phyloP scores from a whole-genome alignment of 305 asterid genomes.

The Rubia tinctorum region DNA sequence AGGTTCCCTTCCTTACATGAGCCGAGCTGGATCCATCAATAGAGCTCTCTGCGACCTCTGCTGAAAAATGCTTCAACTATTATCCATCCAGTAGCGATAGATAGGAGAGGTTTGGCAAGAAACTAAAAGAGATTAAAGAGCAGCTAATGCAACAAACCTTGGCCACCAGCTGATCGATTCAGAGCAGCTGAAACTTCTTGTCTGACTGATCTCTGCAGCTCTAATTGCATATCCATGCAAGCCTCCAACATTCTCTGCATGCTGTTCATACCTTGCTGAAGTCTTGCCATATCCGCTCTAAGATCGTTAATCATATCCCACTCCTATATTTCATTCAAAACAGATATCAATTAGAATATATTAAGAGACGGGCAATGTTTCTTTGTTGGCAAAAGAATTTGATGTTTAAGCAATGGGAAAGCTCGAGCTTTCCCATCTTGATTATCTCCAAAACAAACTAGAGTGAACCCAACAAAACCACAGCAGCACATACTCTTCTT shows the following conservation, averaged over 20 bases:
- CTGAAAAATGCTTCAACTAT: conserved; percentile 7
- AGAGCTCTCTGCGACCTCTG: conserved; percentile 72
- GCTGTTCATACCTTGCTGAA: conserved; percentile 92
- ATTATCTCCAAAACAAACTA: not conserved
- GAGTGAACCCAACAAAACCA: no score
- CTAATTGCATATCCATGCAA: conserved; percentile 97
- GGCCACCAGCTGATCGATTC: conserved; percentile 67
- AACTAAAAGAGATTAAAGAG: not conserved
- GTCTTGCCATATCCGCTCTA: conserved; percentile 74
- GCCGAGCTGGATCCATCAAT: conserved; percentile 88
- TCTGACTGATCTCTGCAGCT: conserved; percentile 85
- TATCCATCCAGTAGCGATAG: not conserved
- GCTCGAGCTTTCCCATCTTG: not conserved
- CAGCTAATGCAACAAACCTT: conserved; percentile 37
- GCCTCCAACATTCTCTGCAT: conserved; percentile 95
- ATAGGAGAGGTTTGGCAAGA: not conserved
- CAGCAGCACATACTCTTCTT: not conserved
- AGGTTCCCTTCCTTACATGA: conserved; percentile 87
- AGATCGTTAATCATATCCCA: conserved; percentile 86
- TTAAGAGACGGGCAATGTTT: not conserved
- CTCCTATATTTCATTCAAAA: conserved; percentile 44
- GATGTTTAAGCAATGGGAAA: not conserved
- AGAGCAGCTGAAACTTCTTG: conserved; percentile 98
- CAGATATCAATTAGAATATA: not conserved
- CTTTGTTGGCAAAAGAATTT: not conserved